phyloP scores from a whole-genome alignment of 2,329 filamentous ascomycete species.

The Ustulina deusta region DNA sequence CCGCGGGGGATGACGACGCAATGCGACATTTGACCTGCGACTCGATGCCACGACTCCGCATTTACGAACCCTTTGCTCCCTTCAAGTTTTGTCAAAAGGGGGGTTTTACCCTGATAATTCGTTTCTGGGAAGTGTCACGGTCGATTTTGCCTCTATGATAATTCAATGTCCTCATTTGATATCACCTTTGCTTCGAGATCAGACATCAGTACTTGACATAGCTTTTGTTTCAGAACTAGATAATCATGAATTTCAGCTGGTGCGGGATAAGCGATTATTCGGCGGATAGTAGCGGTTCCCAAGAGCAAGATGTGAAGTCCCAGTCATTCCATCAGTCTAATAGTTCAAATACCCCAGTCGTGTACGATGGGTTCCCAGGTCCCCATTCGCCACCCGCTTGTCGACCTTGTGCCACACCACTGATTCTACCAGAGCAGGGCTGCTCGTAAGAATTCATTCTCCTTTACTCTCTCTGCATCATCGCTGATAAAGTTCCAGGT shows the following conservation, averaged over 20 bases:
- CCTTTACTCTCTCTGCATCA: background rate
- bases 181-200: background rate
- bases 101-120: background rate
- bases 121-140: background rate
- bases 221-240: background rate
- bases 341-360: background rate
- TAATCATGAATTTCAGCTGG: constrained; percentile 11
- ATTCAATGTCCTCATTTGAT: background rate
- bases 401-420: background rate
- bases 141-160: constrained; percentile 2
- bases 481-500: constrained; percentile 20
- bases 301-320: background rate
- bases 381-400: constrained; percentile 6
- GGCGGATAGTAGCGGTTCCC: background rate
- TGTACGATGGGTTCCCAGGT: background rate
- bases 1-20: constrained; percentile 11
- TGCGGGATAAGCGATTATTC: background rate
- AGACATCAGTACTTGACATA: background rate
- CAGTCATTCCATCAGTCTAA: constrained; percentile 2
- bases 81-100: constrained; percentile 21
- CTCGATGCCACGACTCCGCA: constrained; percentile 3
- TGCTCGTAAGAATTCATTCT: constrained; percentile 22
- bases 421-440: background rate
- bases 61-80: constrained; percentile 4
- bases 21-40: constrained; percentile 13